Base-by-base conservation (phyloP, 352 stramenopile genomes). In the Phytophthora sp. region DNA sequence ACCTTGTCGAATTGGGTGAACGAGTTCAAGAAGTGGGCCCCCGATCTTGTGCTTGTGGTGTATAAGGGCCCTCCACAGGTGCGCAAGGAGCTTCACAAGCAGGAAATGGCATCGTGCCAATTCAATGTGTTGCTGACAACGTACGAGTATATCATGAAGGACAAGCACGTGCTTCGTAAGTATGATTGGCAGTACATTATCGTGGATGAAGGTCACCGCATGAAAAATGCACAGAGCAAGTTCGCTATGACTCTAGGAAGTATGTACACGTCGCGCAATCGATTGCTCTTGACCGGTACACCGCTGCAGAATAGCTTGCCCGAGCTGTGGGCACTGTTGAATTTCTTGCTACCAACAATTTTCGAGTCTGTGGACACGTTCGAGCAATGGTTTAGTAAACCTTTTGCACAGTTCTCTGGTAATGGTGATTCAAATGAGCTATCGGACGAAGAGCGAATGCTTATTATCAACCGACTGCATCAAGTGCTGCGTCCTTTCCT, bases 261-360 rank as follows among this genome's bases (percentile, higher is more conserved):
- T 26, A 73, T 95, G 66, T 94, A 96, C 74, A 92, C 82, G 15
- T 93, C 83, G 7, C 81, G 86, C 27, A 93, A 93, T 35, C 89
- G 96, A 35, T 77, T 99, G 7, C 69, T 99, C 13, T 93, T 99
- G 74, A 99, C 98, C 12, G 98, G 98, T 46, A 99, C 98, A 1
- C 98, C 98, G 11, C 83, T 99, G 12, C 98, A 99, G 69, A 99
- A 99, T 76, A 98, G 96, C 65, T 69, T 99, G 5, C 93, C 97
- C 12, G 93, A 98, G 74, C 76, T 98, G 1, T 98, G 91, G 91
- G 87, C 93, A 11, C 70, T 98, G 20, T 69, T 98, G 12, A 98
- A 98, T 69, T 98, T 98, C 45, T 68, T 98, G 26, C 61, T 98
- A 26, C 91, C 91, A 18, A 96, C 93, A 23, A 96, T 98, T 58